Base-by-base conservation (phyloP, 1,139 yeast species). In the Sugiyamaella novakii region DNA sequence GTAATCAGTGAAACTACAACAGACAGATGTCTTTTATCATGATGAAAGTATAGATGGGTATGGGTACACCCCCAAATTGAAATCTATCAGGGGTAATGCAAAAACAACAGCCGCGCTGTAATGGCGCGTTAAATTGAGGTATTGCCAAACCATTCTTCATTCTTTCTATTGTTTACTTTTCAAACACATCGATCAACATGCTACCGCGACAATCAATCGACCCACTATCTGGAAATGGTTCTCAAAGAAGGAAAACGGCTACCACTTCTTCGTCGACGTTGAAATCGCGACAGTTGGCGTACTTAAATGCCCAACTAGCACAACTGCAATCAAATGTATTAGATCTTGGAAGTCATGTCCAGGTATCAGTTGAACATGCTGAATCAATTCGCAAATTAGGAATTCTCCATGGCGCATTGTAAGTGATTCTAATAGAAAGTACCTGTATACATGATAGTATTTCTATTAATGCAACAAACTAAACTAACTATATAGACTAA, bases 261-360 rank as follows among this genome's bases (percentile, higher is more conserved):
- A 40, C 31, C 15, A 41, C 48, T 8, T 37, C 54, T 14, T 37
- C 53, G 2, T 45, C 54, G 3, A 50, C 43, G 11, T 39, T 57
- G 40, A 54, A 55, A 46, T 47, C 79, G 49, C 73, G 84, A 21
- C 86, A 81, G 59, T 63, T 81, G 52, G 71, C 81, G 33, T 85
- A 80, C 61, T 67, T 83, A 47, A 81, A 81, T 57, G 76, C 84
- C 18, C 87, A 82, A 60, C 70, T 83, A 28, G 81, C 83, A 0
- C 83, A 79, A 57, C 68, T 83, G 10, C 82, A 80, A 54, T 80
- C 84, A 4, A 81, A 81, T 57, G 63, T 82, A 42, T 65, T 74
- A 14, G 85, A 81, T 55, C 74, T 82, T 60, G 80, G 79, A 58
- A 78, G 73, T 54, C 67, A 81, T 54, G 65, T 83, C 39, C 70